These are phyloP conservation scores for Cytospora paraplurivora DNA, from an alignment of 2,329 filamentous ascomycete species.

Conservation along the genomic window DNA sequence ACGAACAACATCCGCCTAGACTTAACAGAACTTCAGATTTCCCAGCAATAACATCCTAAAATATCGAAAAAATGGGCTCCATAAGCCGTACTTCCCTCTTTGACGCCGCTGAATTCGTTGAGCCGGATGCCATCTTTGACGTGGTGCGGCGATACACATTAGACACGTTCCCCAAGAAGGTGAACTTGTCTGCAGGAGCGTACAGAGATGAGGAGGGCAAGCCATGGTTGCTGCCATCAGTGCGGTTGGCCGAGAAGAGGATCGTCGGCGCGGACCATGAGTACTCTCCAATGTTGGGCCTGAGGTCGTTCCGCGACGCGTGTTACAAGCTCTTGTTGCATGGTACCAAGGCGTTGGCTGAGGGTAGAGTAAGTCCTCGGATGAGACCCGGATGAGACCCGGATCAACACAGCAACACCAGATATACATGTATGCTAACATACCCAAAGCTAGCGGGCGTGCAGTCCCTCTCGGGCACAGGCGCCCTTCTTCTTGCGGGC, in stretches of 20 bases:
- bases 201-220: constrained; percentile 43
- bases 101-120: constrained; percentile 23
- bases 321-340: constrained; percentile 39
- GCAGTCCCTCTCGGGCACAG: constrained; percentile 46
- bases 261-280: constrained; percentile 37
- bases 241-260: constrained; percentile 35
- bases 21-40: not conserved
- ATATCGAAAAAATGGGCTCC: constrained; percentile 20
- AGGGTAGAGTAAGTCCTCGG: constrained; percentile 35
- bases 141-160: constrained; percentile 34
- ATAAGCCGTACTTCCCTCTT: constrained; percentile 21
- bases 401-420: not conserved
- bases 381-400: too few species aligned
- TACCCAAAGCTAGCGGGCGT: constrained; percentile 21
- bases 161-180: constrained; percentile 37
- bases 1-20: not conserved
- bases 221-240: constrained; percentile 44
- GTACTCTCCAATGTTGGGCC: constrained; percentile 42
- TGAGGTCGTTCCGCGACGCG: constrained; percentile 38
- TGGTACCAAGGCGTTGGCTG: constrained; percentile 32
- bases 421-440: not conserved
- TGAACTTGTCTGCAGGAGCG: constrained; percentile 43
- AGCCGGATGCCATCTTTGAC: constrained; percentile 29
- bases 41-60: too few species aligned
- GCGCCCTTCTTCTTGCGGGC: constrained; percentile 42